Conservation (phyloP, 768 basidiomycete genomes). For the Megacollybia marginata region DNA sequence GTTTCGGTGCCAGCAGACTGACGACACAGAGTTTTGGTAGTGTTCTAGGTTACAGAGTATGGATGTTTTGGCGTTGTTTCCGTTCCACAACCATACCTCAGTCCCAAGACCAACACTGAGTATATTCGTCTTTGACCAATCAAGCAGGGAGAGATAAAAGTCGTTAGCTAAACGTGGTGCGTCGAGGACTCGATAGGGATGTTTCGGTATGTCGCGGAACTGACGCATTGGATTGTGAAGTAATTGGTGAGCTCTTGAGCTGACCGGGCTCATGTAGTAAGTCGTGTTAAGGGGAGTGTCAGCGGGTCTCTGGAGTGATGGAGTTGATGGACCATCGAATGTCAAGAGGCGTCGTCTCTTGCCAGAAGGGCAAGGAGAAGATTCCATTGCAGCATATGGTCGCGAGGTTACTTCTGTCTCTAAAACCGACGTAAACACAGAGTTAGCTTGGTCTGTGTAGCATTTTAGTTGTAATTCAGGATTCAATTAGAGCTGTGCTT, state of each 20-base stretch:
- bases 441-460: conserved; percentile 42
- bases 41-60: conserved; percentile 54
- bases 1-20: conserved; percentile 64
- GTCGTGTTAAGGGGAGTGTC: conserved; percentile 19
- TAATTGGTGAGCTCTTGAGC: conserved; percentile 50
- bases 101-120: conserved; percentile 63
- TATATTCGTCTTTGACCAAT: conserved; percentile 69
- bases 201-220: conserved; percentile 55
- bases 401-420: conserved; percentile 41
- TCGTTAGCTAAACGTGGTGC: conserved; percentile 77
- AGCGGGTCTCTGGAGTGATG: conserved; percentile 25
- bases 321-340: conserved; percentile 32
- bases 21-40: conserved; percentile 51
- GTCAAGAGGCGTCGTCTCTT: conserved; percentile 38
- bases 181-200: conserved; percentile 71
- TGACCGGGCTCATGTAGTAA: conserved; percentile 59
- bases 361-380: conserved; percentile 16
- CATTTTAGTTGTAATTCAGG: conserved; percentile 11
- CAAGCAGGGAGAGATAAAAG: conserved; percentile 73
- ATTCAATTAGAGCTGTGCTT: conserved; percentile 4
- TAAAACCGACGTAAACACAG: conserved; percentile 42
- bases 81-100: conserved; percentile 74
- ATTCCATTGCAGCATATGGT: conserved; percentile 24
- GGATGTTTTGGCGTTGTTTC: conserved; percentile 59
- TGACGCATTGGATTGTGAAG: conserved; percentile 55